Conservation (phyloP, 495 filamentous ascomycete genomes). For the Podospora pseudopauciseta region DNA sequence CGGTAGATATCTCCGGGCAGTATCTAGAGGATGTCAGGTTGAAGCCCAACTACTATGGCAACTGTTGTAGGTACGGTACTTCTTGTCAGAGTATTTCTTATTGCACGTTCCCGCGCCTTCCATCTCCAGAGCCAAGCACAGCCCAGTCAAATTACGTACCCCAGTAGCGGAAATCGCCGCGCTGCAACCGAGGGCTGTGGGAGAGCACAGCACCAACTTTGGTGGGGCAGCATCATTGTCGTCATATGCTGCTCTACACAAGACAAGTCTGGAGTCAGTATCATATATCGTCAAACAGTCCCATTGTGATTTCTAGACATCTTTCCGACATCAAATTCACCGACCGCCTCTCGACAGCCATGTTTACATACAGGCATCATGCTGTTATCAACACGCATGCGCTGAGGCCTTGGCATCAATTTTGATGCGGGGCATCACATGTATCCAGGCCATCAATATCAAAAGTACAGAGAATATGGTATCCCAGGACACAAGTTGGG, state of each 20-base stretch:
- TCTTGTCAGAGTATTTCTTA: not conserved
- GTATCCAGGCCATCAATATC: not conserved
- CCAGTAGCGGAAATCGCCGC: slow-evolving; percentile 17
- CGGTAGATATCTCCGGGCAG: not conserved
- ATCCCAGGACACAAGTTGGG: too few relatives aligned
- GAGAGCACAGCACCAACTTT: slow-evolving; percentile 2
- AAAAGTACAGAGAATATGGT: not conserved
- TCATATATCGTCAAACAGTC: not conserved
- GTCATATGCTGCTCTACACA: not conserved
- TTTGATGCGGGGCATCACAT: not conserved
- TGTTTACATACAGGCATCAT: not conserved
- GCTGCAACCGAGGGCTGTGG: not conserved
- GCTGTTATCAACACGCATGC: not conserved
- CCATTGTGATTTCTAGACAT: not conserved
- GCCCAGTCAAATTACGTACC: slow-evolving; percentile 23
- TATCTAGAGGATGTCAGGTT: not conserved
- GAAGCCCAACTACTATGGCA: not conserved
- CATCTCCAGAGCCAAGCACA: slow-evolving; percentile 8
- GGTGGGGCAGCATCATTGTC: slow-evolving; percentile 10
- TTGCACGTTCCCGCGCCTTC: slow-evolving; percentile 11
- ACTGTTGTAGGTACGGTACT: not conserved
- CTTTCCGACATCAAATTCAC: not conserved
- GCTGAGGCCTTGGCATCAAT: not conserved
- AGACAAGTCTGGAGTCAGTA: not conserved
- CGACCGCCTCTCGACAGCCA: not conserved